Evolutionary conservation across 2,329 filamentous ascomycete species (phyloP).

Genomic region (Neurospora crassa): DNA sequence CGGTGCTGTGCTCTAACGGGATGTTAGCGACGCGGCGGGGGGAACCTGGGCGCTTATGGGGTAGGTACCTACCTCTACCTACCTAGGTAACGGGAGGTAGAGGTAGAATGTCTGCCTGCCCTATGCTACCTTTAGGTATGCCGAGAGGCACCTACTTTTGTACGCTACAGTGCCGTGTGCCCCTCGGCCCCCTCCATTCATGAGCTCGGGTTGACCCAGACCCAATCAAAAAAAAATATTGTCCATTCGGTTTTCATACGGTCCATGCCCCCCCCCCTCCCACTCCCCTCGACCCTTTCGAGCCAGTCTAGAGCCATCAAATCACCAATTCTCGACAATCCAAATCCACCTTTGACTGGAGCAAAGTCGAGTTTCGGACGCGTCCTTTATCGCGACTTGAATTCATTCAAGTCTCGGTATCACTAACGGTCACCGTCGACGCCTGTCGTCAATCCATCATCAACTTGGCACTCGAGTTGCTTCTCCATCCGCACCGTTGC

Average conservation of each 20-base stretch:
- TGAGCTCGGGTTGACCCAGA: neutral
- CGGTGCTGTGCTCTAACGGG: neutral
- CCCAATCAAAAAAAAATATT: conserved; percentile 19
- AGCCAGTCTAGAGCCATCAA: neutral
- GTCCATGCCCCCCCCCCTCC: conserved; percentile 9
- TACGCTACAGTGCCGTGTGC: neutral
- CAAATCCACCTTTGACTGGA: neutral
- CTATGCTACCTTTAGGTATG: neutral
- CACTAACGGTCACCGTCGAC: neutral
- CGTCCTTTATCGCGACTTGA: conserved; percentile 6
- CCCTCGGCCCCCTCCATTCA: neutral
- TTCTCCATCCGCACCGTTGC: neutral
- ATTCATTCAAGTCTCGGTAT: neutral
- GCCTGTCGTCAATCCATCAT: neutral
- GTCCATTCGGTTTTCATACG: conserved; percentile 10
- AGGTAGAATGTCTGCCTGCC: neutral
- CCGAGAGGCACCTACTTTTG: neutral
- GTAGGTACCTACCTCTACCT: neutral
- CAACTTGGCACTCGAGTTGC: neutral
- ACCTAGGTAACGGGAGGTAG: no score
- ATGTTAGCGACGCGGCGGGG: neutral
- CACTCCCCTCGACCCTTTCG: conserved; percentile 4
- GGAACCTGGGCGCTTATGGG: neutral
- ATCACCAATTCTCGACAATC: neutral
- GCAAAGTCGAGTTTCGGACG: conserved; percentile 6